Evolutionary conservation across 2,329 filamentous ascomycete genomes (phyloP).

Genomic region (Claviceps africana): DNA sequence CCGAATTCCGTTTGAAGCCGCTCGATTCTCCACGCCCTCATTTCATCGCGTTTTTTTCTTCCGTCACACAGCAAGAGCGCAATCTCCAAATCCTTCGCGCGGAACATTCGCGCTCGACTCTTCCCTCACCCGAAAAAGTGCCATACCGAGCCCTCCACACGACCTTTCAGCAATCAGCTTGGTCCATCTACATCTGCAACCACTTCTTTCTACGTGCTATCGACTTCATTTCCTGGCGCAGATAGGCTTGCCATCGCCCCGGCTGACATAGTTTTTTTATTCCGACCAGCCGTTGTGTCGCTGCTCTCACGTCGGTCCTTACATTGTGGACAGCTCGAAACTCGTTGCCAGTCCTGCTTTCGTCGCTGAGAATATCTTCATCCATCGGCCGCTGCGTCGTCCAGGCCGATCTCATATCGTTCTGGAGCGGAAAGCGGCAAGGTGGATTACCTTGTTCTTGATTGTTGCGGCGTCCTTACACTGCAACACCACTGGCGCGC

Average conservation of each 20-base stretch:
- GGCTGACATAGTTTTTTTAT: constrained; percentile 5
- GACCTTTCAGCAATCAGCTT: constrained; percentile 18
- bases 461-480: constrained; percentile 3
- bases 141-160: constrained; percentile 17
- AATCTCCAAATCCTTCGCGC: constrained; percentile 11
- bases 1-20: background rate
- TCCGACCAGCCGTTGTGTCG: constrained; percentile 1
- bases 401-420: background rate
- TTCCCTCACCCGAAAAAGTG: constrained; percentile 3
- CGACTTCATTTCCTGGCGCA: constrained; percentile 8
- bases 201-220: constrained; percentile 11
- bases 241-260: background rate
- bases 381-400: constrained; percentile 1
- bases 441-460: background rate
- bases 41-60: constrained; percentile 9
- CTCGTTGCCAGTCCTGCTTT: background rate
- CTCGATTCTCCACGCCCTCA: background rate
- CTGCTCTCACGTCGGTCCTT: constrained; percentile 1
- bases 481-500: constrained; percentile 18
- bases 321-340: background rate
- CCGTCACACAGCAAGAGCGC: constrained; percentile 4
- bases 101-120: constrained; percentile 12
- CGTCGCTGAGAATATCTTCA: background rate
- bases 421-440: background rate
- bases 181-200: constrained; percentile 12